Percentiles rank a stretch among this genome's conserved stretches.
These are phyloP conservation scores for Glycyrrhiza uralensis DNA, from an alignment of 306 rosid species.

Conservation along the genomic window DNA sequence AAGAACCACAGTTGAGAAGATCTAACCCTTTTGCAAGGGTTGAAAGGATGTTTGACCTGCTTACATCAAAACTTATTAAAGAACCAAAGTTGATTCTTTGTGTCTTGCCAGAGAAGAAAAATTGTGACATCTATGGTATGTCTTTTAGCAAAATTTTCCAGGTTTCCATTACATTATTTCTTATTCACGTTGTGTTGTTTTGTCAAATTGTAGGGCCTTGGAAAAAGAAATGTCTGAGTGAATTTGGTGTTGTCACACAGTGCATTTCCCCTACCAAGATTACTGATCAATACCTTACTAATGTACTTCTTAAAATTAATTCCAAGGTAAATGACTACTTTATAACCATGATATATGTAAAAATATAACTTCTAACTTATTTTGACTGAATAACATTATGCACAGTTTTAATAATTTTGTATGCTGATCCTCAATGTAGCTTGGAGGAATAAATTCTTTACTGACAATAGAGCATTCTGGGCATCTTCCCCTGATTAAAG, in stretches of 20 bases:
- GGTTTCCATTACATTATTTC: conserved; percentile 9
- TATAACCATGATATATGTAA: not conserved
- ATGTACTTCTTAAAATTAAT: conserved; percentile 89
- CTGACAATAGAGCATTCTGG: conserved; percentile 74
- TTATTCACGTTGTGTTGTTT: not conserved
- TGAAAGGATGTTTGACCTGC: conserved; percentile 75
- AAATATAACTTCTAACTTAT: not conserved
- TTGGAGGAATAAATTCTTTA: conserved; percentile 90
- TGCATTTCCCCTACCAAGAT: conserved; percentile 81
- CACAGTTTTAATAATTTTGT: conserved; percentile 2
- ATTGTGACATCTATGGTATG: conserved; percentile 75
- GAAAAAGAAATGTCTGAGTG: conserved; percentile 83
- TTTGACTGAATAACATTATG: not conserved
- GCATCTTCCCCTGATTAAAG: conserved; percentile 63
- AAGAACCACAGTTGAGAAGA: conserved; percentile 58
- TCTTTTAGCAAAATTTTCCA: not conserved
- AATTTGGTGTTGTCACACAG: conserved; percentile 71
- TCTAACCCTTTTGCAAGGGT: conserved; percentile 69
- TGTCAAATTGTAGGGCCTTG: conserved; percentile 68
- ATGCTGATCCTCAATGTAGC: conserved; percentile 41
- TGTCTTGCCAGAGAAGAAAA: conserved; percentile 81
- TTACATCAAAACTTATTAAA: conserved; percentile 43
- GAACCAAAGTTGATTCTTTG: conserved; percentile 76
- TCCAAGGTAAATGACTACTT: conserved; percentile 62
- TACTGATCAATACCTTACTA: conserved; percentile 76